These are phyloP conservation scores for Solanum commersonii DNA, from an alignment of 257 asterid genomes.

Conservation along the genomic window DNA sequence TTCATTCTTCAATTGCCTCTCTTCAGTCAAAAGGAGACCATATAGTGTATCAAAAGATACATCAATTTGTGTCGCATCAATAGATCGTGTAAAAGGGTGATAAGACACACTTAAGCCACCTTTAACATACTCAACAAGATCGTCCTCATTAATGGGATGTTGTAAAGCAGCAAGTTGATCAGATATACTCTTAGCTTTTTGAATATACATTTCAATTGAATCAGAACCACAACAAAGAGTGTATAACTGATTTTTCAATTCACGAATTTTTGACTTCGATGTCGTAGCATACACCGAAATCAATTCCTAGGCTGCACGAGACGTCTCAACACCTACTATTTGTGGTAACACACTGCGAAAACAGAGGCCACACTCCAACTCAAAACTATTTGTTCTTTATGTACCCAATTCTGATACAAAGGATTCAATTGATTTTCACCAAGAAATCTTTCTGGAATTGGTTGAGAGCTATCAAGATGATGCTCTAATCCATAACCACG, in stretches of 20 bases:
- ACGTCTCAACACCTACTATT: not conserved
- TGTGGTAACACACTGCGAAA: not conserved
- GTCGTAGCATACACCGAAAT: not conserved
- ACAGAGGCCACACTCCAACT: not conserved
- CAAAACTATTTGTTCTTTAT: not conserved
- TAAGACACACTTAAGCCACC: not conserved
- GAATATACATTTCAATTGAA: not conserved
- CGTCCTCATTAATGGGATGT: not conserved
- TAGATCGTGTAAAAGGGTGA: not conserved
- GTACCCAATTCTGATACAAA: not conserved
- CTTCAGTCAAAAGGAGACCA: not conserved
- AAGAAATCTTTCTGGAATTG: too few species aligned
- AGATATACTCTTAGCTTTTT: not conserved
- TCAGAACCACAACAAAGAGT: not conserved
- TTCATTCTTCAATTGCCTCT: not conserved
- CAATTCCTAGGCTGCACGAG: not conserved
- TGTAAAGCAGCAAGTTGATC: not conserved
- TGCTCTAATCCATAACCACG: too few species aligned
- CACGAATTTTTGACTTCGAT: not conserved
- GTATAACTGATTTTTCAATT: not conserved
- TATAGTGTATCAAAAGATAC: not conserved
- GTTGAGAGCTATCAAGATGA: too few species aligned
- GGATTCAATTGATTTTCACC: too few species aligned
- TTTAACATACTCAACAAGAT: not conserved
- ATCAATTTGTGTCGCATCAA: not conserved